Percentiles rank a stretch among this genome's conserved stretches.
These are phyloP conservation scores for Fusarium torreyae DNA, from an alignment of 2,329 filamentous ascomycete species.

Conservation along the genomic window DNA sequence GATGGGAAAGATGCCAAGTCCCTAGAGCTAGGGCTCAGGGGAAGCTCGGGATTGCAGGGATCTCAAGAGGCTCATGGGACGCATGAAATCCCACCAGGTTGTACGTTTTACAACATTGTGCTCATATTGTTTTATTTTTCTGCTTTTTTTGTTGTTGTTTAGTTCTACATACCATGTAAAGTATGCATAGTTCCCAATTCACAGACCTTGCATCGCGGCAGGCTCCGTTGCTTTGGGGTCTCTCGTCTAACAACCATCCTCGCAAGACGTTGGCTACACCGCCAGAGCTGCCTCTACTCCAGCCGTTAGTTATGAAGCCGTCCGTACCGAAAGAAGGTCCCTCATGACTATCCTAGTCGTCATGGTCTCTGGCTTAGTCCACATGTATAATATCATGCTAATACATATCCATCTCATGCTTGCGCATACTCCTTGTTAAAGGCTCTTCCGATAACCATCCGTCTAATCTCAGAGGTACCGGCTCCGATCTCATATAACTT, in stretches of 20 bases:
- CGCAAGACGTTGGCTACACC: slow-evolving; percentile 20
- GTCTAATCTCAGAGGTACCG: slow-evolving; percentile 92
- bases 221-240: slow-evolving; percentile 2
- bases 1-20: background rate
- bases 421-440: slow-evolving; percentile 88
- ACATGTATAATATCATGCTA: background rate
- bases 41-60: background rate
- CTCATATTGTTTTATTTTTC: background rate
- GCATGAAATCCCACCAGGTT: background rate
- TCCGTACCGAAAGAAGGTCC: background rate
- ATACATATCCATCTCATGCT: slow-evolving; percentile 38
- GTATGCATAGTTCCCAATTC: background rate
- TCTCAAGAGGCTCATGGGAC: background rate
- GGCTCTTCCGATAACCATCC: slow-evolving; percentile 93
- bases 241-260: slow-evolving; percentile 1
- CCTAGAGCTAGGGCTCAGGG: too few species aligned
- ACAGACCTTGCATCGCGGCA: slow-evolving; percentile 11
- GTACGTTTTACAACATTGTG: background rate
- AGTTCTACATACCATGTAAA: background rate
- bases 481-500: slow-evolving; percentile 97
- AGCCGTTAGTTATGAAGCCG: background rate
- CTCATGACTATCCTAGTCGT: slow-evolving; percentile 2
- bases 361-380: background rate
- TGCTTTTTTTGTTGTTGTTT: slow-evolving; percentile 1
- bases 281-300: slow-evolving; percentile 8